Evolutionary conservation across 2,329 filamentous ascomycete species (phyloP).

Genomic region (Calonectria hawksworthii): DNA sequence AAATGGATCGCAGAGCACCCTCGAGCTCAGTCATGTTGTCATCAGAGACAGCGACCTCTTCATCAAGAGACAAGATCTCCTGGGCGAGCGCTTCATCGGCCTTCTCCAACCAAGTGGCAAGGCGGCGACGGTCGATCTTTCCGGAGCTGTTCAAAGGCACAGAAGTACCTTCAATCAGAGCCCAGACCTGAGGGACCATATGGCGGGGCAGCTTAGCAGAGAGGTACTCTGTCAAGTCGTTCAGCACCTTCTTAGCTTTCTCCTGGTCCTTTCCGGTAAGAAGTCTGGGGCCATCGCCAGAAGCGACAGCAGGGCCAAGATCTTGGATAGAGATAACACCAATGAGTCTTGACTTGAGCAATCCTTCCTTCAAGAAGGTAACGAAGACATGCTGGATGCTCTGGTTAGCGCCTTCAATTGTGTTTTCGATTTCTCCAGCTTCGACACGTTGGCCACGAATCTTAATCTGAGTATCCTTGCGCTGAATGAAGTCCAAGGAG

Average conservation of each 20-base stretch:
- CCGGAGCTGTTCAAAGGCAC: constrained; percentile 38
- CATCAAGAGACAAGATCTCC: constrained; percentile 24
- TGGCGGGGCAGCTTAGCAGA: constrained; percentile 33
- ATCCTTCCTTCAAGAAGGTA: constrained; percentile 28
- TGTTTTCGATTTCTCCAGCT: constrained; percentile 49
- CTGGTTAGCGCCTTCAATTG: constrained; percentile 35
- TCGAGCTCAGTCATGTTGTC: constrained; percentile 20
- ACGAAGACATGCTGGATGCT: constrained; percentile 43
- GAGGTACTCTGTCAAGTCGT: constrained; percentile 27
- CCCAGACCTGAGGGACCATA: constrained; percentile 42
- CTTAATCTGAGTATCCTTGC: constrained; percentile 50
- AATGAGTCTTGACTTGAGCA: constrained; percentile 32
- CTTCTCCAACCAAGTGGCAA: constrained; percentile 31
- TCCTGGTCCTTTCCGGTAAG: not conserved
- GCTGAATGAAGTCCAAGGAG: constrained; percentile 40
- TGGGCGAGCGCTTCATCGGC: constrained; percentile 33
- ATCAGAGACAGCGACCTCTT: not conserved
- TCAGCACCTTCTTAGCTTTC: not conserved
- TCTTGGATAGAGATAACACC: not conserved
- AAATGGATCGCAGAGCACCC: constrained; percentile 30
- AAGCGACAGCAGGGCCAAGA: constrained; percentile 25
- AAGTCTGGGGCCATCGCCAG: constrained; percentile 5
- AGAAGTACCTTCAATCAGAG: constrained; percentile 29
- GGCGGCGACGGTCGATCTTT: constrained; percentile 38
- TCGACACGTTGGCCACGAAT: constrained; percentile 52